Evolutionary conservation across 257 asterid species (phyloP).

Genomic region (Salvia rosmarinus): DNA sequence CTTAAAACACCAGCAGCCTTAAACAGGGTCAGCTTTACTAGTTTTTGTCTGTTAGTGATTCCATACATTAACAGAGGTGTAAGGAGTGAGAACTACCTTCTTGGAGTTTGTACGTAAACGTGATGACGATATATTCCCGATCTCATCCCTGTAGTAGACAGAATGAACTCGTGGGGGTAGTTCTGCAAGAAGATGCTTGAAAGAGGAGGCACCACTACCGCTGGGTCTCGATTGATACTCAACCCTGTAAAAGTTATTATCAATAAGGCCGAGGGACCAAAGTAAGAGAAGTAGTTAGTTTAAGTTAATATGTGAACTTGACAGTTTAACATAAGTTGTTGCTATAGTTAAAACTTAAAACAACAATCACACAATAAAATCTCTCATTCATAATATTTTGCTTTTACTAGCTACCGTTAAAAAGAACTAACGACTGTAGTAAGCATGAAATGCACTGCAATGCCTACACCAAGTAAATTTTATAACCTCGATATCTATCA

Average conservation of each 20-base stretch:
- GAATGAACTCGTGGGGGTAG: slow-evolving; percentile 97
- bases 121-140: slow-evolving; percentile 93
- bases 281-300: slow-evolving; percentile 15
- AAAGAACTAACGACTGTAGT: background rate
- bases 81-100: slow-evolving; percentile 61
- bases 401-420: slow-evolving; percentile 20
- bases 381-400: slow-evolving; percentile 9
- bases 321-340: slow-evolving; percentile 14
- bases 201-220: slow-evolving; percentile 76
- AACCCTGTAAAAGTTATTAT: slow-evolving; percentile 62
- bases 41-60: slow-evolving; percentile 19
- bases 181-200: slow-evolving; percentile 89
- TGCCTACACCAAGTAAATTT: background rate
- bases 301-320: slow-evolving; percentile 5
- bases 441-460: background rate
- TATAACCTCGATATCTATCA: background rate
- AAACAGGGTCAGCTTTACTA: slow-evolving; percentile 10
- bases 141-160: slow-evolving; percentile 95
- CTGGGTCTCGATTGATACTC: slow-evolving; percentile 84
- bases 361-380: slow-evolving; percentile 25
- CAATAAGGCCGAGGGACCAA: slow-evolving; percentile 29
- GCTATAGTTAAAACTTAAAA: slow-evolving; percentile 24
- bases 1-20: slow-evolving; percentile 11
- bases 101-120: slow-evolving; percentile 70
- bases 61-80: background rate